A percentile compares a stretch with the other conserved stretches of the same genome.
phyloP scores from a whole-genome alignment of 2,329 filamentous ascomycete species.

The Fusarium floridanum region DNA sequence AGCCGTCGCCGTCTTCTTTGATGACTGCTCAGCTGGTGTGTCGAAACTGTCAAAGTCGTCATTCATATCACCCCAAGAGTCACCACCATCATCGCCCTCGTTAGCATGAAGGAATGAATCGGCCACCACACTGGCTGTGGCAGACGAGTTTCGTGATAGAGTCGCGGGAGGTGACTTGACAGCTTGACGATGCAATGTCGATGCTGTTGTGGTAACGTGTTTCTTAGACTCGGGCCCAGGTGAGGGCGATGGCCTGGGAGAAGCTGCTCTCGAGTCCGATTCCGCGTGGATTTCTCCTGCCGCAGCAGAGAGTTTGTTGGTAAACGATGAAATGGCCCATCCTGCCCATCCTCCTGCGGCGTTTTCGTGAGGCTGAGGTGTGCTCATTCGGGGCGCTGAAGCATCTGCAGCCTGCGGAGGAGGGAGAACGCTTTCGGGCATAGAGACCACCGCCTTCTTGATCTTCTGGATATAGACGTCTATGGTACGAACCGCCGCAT shows the following conservation, averaged over 20 bases:
- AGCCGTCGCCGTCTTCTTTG: conserved; percentile 35
- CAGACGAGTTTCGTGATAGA: conserved; percentile 63
- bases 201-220: conserved; percentile 64
- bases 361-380: conserved; percentile 74
- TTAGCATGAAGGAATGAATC: conserved; percentile 68
- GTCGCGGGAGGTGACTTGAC: conserved; percentile 64
- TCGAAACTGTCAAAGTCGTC: conserved; percentile 62
- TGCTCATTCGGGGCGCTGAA: conserved; percentile 80
- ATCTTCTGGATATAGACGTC: conserved; percentile 88
- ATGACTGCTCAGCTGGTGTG: conserved; percentile 46
- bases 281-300: conserved; percentile 85
- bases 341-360: conserved; percentile 78
- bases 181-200: conserved; percentile 71
- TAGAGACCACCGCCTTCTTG: conserved; percentile 79
- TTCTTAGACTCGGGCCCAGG: conserved; percentile 56
- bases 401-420: conserved; percentile 68
- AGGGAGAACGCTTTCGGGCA: conserved; percentile 85
- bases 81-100: conserved; percentile 72
- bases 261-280: conserved; percentile 58
- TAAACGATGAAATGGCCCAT: conserved; percentile 99
- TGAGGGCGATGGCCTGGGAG: conserved; percentile 57
- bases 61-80: conserved; percentile 82
- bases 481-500: conserved; percentile 90
- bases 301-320: conserved; percentile 88
- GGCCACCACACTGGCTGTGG: conserved; percentile 57